These are phyloP conservation scores for Botrytis paeoniae DNA, from an alignment of 2,329 filamentous ascomycete genomes.

Conservation along the genomic window DNA sequence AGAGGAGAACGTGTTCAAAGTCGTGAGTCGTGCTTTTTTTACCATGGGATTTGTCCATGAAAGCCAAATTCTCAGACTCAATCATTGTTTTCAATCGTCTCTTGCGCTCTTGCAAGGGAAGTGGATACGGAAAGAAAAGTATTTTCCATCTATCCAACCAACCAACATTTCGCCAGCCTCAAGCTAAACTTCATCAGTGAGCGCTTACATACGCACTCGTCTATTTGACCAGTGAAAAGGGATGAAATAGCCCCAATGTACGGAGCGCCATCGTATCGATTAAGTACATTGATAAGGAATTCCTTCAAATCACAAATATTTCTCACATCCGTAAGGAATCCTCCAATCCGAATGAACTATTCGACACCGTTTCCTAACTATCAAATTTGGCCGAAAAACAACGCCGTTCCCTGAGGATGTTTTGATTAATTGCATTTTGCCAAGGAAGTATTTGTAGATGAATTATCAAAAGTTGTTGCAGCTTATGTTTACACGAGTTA, in stretches of 20 bases:
- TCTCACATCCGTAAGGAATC: not conserved
- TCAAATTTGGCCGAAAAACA: slow-evolving; percentile 7
- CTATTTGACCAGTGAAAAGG: not conserved
- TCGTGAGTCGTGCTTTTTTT: not conserved
- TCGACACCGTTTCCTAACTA: not conserved
- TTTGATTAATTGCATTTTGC: not conserved
- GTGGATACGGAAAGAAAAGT: not conserved
- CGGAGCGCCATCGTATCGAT: not conserved
- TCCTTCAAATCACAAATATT: not conserved
- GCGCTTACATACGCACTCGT: not conserved
- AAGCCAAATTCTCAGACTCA: not conserved
- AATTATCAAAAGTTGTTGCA: not conserved
- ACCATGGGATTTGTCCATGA: not conserved
- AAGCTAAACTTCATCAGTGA: not conserved
- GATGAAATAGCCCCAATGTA: not conserved
- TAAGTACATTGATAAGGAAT: not conserved
- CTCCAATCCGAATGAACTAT: not conserved
- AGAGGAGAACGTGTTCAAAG: not conserved
- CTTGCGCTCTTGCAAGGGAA: not conserved
- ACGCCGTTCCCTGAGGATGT: slow-evolving; percentile 8
- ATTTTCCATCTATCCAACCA: not conserved
- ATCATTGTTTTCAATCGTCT: not conserved
- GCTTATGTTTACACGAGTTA: not conserved
- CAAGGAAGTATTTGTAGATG: not conserved
- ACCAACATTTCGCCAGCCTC: not conserved